Base-by-base conservation (phyloP, 176 grass and related monocot genomes). In the Eragrostis curvula region DNA sequence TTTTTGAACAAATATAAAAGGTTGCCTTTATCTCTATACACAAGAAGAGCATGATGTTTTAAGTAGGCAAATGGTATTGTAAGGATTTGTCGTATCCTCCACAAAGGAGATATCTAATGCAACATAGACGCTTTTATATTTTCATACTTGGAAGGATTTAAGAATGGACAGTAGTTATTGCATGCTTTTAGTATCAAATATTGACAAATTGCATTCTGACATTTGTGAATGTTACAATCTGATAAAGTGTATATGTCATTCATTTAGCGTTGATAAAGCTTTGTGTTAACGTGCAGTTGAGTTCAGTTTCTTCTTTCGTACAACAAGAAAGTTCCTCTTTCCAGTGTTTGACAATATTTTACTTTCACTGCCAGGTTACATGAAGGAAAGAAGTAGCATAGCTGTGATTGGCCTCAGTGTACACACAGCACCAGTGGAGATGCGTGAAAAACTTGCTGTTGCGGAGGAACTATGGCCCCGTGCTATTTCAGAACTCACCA, bases 301-400 rank as follows among this genome's bases (percentile, higher is more conserved):
- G 5, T 88, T 68, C 9, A 36, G 32, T 70, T 56, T 14, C 21
- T 17, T 30, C 20, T 12, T 36, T 36, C 4, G 69, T 43, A 42
- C 32, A 84, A 29, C 51, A 49, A 71, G 28, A n/a, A 51, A 64
- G 21, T 65, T 20, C 39, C 12, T 86, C 2, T 61, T 17, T 80
- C 9, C 12, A 21, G 39, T 83, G 48, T 81, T 68, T 89, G 75
- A 84, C 57, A 83, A 70, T 49, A 52, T 81, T 64, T 51, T 53
- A 29, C 80, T 14, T 85, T 88, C 12, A 47, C 8, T 81, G 41
- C 15, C 88, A 98, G 96, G 93, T 36, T 98, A 98, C 75, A 95
- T 98, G 96, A 98, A 98, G 76, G 96, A 98, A 71, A 89, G 84
- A 52, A 98, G 96, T 79, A 96, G 90, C 89, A 93, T 98, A 70